Evolutionary conservation across 1,284 basidiomycete species (phyloP).

Genomic region (Fomitiporia mediterranea): DNA sequence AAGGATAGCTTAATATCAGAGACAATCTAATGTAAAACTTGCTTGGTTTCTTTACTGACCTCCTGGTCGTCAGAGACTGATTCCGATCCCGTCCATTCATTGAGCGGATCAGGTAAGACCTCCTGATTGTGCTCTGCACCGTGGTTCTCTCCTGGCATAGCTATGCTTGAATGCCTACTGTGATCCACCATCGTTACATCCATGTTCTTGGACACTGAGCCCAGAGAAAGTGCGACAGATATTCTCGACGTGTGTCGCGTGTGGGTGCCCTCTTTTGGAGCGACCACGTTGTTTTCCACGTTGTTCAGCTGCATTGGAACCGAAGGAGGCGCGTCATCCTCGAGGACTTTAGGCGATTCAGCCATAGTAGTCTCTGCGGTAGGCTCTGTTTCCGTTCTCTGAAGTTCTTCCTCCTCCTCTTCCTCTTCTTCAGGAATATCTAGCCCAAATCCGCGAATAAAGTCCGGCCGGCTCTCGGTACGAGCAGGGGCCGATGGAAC

Average conservation of each 20-base stretch:
- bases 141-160: constrained; percentile 25
- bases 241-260: constrained; percentile 22
- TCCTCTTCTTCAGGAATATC: constrained; percentile 68
- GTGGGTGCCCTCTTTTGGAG: constrained; percentile 18
- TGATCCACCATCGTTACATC: constrained; percentile 12
- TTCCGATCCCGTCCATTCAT: constrained; percentile 79
- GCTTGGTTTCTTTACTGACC: constrained; percentile 35
- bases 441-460: constrained; percentile 69
- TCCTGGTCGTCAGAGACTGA: constrained; percentile 53
- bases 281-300: constrained; percentile 4
- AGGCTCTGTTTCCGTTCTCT: constrained; percentile 23
- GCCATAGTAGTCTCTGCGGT: not conserved
- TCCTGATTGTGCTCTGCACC: constrained; percentile 24
- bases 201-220: constrained; percentile 10
- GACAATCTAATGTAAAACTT: not conserved
- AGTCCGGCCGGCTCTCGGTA: constrained; percentile 62
- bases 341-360: not conserved
- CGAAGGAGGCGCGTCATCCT: not conserved
- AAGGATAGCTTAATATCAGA: not conserved
- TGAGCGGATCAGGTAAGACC: constrained; percentile 41
- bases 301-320: not conserved
- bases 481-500: constrained; percentile 40
- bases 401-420: constrained; percentile 32
- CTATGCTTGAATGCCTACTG: constrained; percentile 10
- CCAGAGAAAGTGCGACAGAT: constrained; percentile 22